phyloP scores from a whole-genome alignment of 495 filamentous ascomycete genomes.

The Neurospora sp. region DNA sequence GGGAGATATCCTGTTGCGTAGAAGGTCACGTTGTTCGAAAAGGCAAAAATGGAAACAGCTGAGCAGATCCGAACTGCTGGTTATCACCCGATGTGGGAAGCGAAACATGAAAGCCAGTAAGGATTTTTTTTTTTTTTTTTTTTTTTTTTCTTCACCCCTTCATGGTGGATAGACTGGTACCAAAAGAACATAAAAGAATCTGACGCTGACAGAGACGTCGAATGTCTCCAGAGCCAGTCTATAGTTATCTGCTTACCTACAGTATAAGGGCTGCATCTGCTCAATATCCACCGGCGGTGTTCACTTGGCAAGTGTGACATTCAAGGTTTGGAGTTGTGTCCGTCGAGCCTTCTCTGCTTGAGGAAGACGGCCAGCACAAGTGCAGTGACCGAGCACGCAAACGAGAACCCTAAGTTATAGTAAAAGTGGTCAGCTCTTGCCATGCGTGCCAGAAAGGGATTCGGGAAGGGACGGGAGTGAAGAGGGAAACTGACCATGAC shows the following conservation, averaged over 20 bases:
- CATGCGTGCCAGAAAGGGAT: not conserved
- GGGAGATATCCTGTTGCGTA: not conserved
- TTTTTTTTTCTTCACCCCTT: not conserved
- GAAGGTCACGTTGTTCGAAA: not conserved
- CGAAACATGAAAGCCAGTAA: not conserved
- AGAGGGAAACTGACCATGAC: slow-evolving; percentile 19
- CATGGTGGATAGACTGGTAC: not conserved
- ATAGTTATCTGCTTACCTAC: not conserved
- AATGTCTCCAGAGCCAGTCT: not conserved
- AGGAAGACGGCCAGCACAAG: slow-evolving; percentile 17
- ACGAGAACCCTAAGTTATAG: slow-evolving; percentile 11
- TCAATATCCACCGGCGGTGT: not conserved
- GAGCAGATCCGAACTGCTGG: not conserved
- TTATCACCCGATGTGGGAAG: not conserved
- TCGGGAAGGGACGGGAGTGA: not conserved
- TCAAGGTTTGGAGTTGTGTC: not conserved
- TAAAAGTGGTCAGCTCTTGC: not conserved
- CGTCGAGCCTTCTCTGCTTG: slow-evolving; percentile 11
- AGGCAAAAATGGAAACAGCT: not conserved
- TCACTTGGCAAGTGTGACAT: not conserved
- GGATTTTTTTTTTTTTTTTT: not conserved
- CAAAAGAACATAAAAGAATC: not conserved
- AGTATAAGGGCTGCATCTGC: not conserved
- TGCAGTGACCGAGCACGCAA: slow-evolving; percentile 10
- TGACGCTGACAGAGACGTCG: not conserved